Evolutionary conservation across 331 rosid species (phyloP).

Genomic region (Erythrophleum ivorense): DNA sequence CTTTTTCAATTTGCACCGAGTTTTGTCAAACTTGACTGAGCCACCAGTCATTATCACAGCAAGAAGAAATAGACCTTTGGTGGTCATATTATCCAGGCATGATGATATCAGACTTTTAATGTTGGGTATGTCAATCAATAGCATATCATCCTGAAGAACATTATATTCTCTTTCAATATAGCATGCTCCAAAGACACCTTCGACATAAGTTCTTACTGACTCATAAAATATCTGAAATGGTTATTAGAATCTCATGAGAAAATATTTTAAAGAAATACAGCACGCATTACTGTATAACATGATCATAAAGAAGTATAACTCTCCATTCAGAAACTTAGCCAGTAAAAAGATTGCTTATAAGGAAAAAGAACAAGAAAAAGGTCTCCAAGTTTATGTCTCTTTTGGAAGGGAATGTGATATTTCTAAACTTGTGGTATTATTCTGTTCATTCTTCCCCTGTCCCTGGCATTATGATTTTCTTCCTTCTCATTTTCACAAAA

Average conservation of each 20-base stretch:
- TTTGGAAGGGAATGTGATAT: not conserved
- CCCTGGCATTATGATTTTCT: not conserved
- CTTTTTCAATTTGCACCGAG: conserved; percentile 67
- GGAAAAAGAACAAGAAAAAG: not conserved
- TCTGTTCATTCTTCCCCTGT: not conserved
- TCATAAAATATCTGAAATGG: conserved; percentile 70
- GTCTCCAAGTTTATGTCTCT: not conserved
- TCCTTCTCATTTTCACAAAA: not conserved
- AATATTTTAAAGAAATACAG: not conserved
- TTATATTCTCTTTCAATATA: conserved; percentile 39
- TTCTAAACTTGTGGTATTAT: not conserved
- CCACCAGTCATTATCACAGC: conserved; percentile 57
- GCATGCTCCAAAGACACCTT: conserved; percentile 55
- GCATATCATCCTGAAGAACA: conserved; percentile 48
- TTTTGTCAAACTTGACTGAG: conserved; percentile 52
- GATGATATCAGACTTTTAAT: conserved; percentile 48
- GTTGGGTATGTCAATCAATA: conserved; percentile 26
- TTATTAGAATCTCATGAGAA: conserved; percentile 19
- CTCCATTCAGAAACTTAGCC: not conserved
- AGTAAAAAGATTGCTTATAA: not conserved
- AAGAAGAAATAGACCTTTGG: conserved; percentile 66
- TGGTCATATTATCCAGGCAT: conserved; percentile 65
- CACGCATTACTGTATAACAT: not conserved
- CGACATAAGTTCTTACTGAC: conserved; percentile 57
- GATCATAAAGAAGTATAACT: not conserved